Evolutionary conservation across 2,329 filamentous ascomycete genomes (phyloP).

Genomic region (Verticillium longisporum): DNA sequence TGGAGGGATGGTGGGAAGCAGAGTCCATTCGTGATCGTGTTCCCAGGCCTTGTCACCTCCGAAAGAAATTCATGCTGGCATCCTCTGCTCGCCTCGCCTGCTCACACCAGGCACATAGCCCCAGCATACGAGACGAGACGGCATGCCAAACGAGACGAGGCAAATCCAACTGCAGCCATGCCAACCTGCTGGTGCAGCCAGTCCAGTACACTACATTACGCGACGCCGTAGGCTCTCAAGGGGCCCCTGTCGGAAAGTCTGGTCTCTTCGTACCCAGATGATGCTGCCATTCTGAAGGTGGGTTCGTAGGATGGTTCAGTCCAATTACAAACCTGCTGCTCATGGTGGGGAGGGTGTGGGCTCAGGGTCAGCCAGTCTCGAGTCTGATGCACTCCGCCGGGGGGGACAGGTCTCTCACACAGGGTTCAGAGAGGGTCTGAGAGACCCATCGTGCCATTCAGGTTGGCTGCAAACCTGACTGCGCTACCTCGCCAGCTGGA

Average conservation of each 20-base stretch:
- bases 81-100: not conserved
- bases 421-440: not conserved
- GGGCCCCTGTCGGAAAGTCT: not conserved
- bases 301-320: not conserved
- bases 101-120: not conserved
- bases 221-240: not conserved
- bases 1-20: not conserved
- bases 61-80: not conserved
- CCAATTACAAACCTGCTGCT: not conserved
- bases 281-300: not conserved
- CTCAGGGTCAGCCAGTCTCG: not conserved
- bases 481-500: not conserved
- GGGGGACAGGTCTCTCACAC: not conserved
- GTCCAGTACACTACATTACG: too few relatives aligned
- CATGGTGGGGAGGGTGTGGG: not conserved
- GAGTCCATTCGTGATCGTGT: not conserved
- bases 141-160: not conserved
- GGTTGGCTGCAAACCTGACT: not conserved
- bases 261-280: not conserved
- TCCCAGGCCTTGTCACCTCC: not conserved
- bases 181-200: not conserved
- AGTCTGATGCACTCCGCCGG: not conserved
- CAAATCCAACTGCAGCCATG: not conserved
- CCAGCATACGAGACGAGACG: not conserved
- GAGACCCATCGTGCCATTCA: not conserved